A percentile compares a stretch with the other conserved stretches of the same genome.
phyloP scores from a whole-genome alignment of 1,284 basidiomycete species.

The Trametes sp. region DNA sequence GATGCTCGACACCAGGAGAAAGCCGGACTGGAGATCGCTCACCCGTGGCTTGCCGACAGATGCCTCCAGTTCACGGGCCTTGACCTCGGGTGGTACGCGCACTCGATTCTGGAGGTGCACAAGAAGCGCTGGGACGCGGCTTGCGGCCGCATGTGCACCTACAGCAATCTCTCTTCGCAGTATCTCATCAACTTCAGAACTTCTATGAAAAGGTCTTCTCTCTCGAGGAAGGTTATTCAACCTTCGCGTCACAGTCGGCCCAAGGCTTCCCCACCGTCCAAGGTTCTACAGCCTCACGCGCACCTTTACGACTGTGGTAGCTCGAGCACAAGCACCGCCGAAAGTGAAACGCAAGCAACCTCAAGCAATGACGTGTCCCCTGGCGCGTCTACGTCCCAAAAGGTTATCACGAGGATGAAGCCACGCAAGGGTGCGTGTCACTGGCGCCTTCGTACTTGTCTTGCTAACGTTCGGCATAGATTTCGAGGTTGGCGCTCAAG shows the following conservation, averaged over 20 bases:
- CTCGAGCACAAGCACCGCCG: too few relatives aligned
- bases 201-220: not conserved
- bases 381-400: too few relatives aligned
- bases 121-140: not conserved
- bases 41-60: slow-evolving; percentile 3
- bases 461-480: not conserved
- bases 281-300: not conserved
- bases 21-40: not conserved
- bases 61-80: slow-evolving; percentile 2
- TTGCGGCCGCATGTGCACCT: not conserved
- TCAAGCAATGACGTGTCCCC: too few relatives aligned
- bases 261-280: too few relatives aligned
- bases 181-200: not conserved
- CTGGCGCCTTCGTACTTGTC: too few relatives aligned
- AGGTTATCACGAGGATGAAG: too few relatives aligned
- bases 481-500: too few relatives aligned
- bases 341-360: too few relatives aligned
- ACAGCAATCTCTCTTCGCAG: not conserved
- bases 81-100: not conserved
- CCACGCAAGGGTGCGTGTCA: too few relatives aligned
- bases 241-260: not conserved
- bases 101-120: not conserved
- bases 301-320: too few relatives aligned
- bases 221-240: not conserved
- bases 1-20: not conserved